Evolutionary conservation across 768 basidiomycete species (phyloP).

Genomic region (Hericium coralloides): DNA sequence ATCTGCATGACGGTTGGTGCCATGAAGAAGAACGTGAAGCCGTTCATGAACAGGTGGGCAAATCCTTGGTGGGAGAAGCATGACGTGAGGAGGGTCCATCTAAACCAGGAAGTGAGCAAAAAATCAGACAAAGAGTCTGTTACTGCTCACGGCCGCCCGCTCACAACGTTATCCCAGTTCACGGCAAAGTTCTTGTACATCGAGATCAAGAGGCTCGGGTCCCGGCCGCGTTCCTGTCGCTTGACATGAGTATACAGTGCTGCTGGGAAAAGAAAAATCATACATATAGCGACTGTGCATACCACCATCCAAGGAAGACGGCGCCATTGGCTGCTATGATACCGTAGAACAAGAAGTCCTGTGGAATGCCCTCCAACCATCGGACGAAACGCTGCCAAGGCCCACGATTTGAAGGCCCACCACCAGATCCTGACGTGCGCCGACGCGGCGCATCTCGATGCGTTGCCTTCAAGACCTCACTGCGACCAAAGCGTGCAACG

Average conservation of each 20-base stretch:
- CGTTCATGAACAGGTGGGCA: conserved; percentile 66
- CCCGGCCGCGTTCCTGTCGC: conserved; percentile 20
- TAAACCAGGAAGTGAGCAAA: conserved; percentile 19
- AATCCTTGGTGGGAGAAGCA: conserved; percentile 60
- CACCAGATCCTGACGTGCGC: background rate
- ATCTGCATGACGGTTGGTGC: conserved; percentile 51
- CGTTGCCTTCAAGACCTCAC: conserved; percentile 13
- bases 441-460: conserved; percentile 8
- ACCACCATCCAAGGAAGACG: conserved; percentile 54
- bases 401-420: background rate
- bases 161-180: conserved; percentile 48
- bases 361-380: conserved; percentile 46
- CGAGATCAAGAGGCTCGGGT: conserved; percentile 30
- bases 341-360: conserved; percentile 45
- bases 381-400: conserved; percentile 14
- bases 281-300: conserved; percentile 19
- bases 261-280: background rate
- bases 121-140: background rate
- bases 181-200: conserved; percentile 58
- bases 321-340: conserved; percentile 56
- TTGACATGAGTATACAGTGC: background rate
- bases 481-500: conserved; percentile 11
- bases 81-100: conserved; percentile 68
- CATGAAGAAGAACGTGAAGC: conserved; percentile 74
- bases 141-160: conserved; percentile 54